Conservation (phyloP, 164 flowering plant species). For the Vitis riparia region DNA sequence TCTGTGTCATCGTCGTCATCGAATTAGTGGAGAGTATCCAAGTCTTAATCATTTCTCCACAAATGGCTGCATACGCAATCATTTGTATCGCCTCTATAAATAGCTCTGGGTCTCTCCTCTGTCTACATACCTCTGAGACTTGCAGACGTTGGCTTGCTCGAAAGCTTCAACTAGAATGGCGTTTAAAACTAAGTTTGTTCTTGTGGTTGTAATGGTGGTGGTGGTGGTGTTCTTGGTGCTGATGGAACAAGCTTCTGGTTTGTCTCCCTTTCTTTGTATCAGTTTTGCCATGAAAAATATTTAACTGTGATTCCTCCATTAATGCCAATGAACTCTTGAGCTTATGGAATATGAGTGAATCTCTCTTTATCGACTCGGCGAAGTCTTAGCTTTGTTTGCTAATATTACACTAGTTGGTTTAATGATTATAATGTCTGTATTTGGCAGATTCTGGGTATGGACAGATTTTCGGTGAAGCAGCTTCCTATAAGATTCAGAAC, state of each 20-base stretch:
- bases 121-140: neutral
- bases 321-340: too few relatives aligned
- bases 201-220: neutral
- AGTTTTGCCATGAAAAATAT: too few relatives aligned
- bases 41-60: conserved; percentile 17
- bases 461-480: conserved; percentile 13
- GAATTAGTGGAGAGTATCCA: too few relatives aligned
- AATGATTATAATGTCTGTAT: neutral
- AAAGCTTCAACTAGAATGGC: conserved; percentile 4
- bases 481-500: conserved; percentile 2
- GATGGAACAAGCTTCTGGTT: conserved; percentile 18
- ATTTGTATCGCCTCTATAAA: neutral
- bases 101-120: conserved; percentile 1
- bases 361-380: too few relatives aligned
- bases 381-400: too few relatives aligned
- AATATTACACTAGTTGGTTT: neutral
- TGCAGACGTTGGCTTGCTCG: neutral
- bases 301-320: too few relatives aligned
- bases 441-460: conserved; percentile 19
- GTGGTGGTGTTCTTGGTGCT: conserved; percentile 14
- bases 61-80: conserved; percentile 39
- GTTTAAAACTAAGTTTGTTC: neutral
- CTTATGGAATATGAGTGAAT: too few relatives aligned
- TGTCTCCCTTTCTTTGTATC: neutral
- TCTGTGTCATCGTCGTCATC: too few relatives aligned